phyloP scores from a whole-genome alignment of 2,329 filamentous ascomycete species.

The Calcarisporium arbuscula region DNA sequence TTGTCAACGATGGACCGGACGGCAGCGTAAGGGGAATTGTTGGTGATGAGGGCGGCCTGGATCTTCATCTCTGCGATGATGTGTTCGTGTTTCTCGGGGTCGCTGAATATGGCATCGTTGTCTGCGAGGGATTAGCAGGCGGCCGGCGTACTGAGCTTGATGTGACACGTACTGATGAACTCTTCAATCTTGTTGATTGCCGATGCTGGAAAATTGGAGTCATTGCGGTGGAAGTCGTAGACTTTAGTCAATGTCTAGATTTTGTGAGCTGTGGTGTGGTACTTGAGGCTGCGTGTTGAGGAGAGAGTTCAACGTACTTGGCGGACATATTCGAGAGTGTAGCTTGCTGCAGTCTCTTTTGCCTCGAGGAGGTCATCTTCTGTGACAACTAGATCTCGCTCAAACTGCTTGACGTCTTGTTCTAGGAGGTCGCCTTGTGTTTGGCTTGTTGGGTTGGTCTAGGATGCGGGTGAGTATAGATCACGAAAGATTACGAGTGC shows the following conservation, averaged over 20 bases:
- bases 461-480: no score
- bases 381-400: slow-evolving; percentile 20
- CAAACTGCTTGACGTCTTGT: no score
- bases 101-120: slow-evolving; percentile 23
- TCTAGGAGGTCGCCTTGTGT: no score
- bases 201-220: slow-evolving; percentile 31
- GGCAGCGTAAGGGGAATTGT: slow-evolving; percentile 50
- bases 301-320: slow-evolving; percentile 13
- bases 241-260: slow-evolving; percentile 27
- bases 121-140: slow-evolving; percentile 13
- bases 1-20: slow-evolving; percentile 49
- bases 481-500: no score
- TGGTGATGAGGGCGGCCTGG: slow-evolving; percentile 43
- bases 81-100: slow-evolving; percentile 30
- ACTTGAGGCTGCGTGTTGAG: not conserved
- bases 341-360: slow-evolving; percentile 27
- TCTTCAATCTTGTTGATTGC: slow-evolving; percentile 28
- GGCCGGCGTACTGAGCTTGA: not conserved
- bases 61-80: slow-evolving; percentile 46
- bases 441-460: no score
- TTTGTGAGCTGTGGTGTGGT: not conserved
- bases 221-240: slow-evolving; percentile 25
- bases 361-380: slow-evolving; percentile 39
- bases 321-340: slow-evolving; percentile 26
- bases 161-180: slow-evolving; percentile 24